Evolutionary conservation across 2,329 filamentous ascomycete genomes (phyloP), one percentile per base, ranked within the genome.

Genomic region (Cordyceps fumosorosea): DNA sequence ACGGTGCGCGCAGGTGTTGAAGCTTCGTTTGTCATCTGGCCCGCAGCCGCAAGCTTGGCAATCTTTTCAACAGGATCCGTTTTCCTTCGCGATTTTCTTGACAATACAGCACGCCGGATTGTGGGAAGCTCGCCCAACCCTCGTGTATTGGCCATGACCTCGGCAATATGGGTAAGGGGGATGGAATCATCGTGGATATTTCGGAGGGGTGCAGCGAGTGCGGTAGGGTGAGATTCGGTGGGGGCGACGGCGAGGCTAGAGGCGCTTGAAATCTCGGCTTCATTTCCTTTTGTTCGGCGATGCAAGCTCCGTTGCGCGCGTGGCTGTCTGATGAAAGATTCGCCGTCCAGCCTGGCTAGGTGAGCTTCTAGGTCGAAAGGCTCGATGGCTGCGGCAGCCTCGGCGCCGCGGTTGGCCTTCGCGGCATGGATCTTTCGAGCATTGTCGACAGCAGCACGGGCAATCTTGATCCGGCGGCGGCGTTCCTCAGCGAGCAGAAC

Each of bases 401-500:
- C 65, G 6, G 73, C 68, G 20, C 69, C 70, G 29, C 70, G 70
- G 32, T 69, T 69, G 32, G 65, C 70, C 64, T 73, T 71, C 54
- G 71, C 73, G 5, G 75, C 76, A 62, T 78, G 81, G 11, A 84
- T 69, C 62, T 78, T 83, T 60, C 80, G 74, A 24, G 79, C 81
- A 74, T 85, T 85, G 4, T 81, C 76, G 42, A 82, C 75, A 18
- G 81, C 79, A 22, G 79, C 74, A 51, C 76, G 75, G 40, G 81
- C 77, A 51, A 81, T 75, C 60, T 80, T 79, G 64, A 84, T 80
- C 29, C 81, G 79, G 62, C 81, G 80, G 63, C 82, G 78, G 54
- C 81, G 81, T 70, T 85, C 83, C 71, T 85, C 82, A 62, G 83
- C 76, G 61, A 85, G 73, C 29, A 83, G 70, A 56, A 80, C 77